A percentile compares a stretch with the other conserved stretches of the same genome.
Conservation (phyloP, 2,329 filamentous ascomycete species). For the Exophiala sp. region DNA sequence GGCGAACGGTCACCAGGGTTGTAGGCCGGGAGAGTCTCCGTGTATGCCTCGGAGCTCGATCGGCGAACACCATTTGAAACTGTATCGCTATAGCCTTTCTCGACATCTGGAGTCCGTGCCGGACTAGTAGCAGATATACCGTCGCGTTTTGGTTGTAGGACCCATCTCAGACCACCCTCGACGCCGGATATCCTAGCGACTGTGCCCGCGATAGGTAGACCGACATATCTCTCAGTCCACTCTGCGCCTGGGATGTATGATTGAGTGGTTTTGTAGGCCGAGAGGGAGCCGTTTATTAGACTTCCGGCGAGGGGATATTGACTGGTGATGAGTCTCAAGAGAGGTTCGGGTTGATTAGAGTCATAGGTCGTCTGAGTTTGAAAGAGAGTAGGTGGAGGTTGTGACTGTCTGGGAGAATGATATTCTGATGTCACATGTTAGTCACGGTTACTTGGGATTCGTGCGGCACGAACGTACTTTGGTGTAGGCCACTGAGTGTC, state of each 20-base stretch:
- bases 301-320: conserved; percentile 82
- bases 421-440: conserved; percentile 23
- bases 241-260: conserved; percentile 87
- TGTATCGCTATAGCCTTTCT: conserved; percentile 25
- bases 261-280: conserved; percentile 82
- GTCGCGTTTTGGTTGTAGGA: conserved; percentile 53
- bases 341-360: conserved; percentile 66
- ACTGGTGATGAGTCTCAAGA: conserved; percentile 81
- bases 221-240: conserved; percentile 83
- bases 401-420: conserved; percentile 43
- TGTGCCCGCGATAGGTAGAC: conserved; percentile 76
- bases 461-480: conserved; percentile 49
- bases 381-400: conserved; percentile 54
- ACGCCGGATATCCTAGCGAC: conserved; percentile 83
- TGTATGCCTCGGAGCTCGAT: conserved; percentile 32
- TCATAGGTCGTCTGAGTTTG: conserved; percentile 34
- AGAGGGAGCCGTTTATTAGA: conserved; percentile 78
- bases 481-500: conserved; percentile 69
- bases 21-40: conserved; percentile 78
- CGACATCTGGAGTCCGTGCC: conserved; percentile 19
- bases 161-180: conserved; percentile 81
- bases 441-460: background rate
- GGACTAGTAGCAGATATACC: conserved; percentile 7
- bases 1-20: conserved; percentile 57
- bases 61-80: conserved; percentile 16